These are phyloP conservation scores for Claviceps monticola DNA, from an alignment of 2,329 filamentous ascomycete species.

Conservation along the genomic window DNA sequence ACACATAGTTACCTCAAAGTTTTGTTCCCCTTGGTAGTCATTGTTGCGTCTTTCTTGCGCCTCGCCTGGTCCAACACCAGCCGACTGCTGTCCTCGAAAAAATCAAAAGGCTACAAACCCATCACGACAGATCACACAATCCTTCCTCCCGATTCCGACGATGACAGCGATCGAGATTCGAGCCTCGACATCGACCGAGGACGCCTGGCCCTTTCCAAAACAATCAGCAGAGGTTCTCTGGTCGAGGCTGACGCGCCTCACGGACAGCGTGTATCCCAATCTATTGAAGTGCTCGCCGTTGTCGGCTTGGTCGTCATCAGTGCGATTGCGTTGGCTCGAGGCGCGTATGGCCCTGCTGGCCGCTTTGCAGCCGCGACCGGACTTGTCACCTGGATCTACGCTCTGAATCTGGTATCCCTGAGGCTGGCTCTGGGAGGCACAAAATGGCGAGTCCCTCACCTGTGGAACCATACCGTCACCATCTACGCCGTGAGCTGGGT, in stretches of 20 bases:
- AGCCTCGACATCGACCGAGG: slow-evolving; percentile 43
- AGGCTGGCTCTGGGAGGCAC: slow-evolving; percentile 54
- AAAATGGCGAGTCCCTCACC: slow-evolving; percentile 51
- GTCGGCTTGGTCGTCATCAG: slow-evolving; percentile 58
- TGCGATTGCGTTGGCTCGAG: slow-evolving; percentile 45
- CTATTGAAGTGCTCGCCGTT: slow-evolving; percentile 64
- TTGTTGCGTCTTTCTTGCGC: slow-evolving; percentile 55
- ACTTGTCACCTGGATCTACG: slow-evolving; percentile 67
- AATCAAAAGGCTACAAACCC: slow-evolving; percentile 40
- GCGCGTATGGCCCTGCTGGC: slow-evolving; percentile 44
- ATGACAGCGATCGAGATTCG: slow-evolving; percentile 47
- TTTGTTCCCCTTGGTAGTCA: slow-evolving; percentile 60
- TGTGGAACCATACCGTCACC: slow-evolving; percentile 87
- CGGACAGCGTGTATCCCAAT: slow-evolving; percentile 55
- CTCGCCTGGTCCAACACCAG: slow-evolving; percentile 45
- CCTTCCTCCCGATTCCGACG: slow-evolving; percentile 33
- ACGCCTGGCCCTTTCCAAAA: slow-evolving; percentile 43
- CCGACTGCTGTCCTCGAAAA: slow-evolving; percentile 36
- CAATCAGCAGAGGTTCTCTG: slow-evolving; percentile 46
- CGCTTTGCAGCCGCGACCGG: slow-evolving; percentile 49
- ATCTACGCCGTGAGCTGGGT: slow-evolving; percentile 79
- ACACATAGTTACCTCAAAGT: slow-evolving; percentile 39
- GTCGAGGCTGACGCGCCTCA: slow-evolving; percentile 64
- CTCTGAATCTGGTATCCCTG: slow-evolving; percentile 56
- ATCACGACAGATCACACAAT: slow-evolving; percentile 37